Evolutionary conservation across 176 grass and related monocot species (phyloP).

Genomic region (Avena sativa): DNA sequence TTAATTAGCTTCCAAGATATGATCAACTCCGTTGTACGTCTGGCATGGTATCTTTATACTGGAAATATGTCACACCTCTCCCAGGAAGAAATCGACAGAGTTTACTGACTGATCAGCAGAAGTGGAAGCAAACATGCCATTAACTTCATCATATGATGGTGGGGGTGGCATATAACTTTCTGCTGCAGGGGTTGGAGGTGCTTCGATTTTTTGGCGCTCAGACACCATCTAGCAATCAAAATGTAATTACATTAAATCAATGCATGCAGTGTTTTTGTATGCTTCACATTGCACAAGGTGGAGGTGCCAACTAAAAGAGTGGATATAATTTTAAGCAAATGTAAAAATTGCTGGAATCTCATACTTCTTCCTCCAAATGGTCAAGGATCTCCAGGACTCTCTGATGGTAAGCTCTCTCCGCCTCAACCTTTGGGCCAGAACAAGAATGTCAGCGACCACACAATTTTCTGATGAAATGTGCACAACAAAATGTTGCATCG

Average conservation of each 20-base stretch:
- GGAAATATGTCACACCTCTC: conserved; percentile 60
- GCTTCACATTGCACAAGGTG: background rate
- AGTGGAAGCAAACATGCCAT: conserved; percentile 58
- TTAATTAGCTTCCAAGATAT: background rate
- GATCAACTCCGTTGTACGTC: background rate
- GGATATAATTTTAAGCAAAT: conserved; percentile 17
- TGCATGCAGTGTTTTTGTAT: background rate
- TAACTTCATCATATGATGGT: conserved; percentile 73
- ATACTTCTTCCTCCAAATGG: conserved; percentile 78
- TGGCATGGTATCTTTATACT: background rate
- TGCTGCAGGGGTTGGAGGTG: conserved; percentile 52
- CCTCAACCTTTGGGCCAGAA: conserved; percentile 68
- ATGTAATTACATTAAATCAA: conserved; percentile 13
- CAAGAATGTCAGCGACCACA: conserved; percentile 34
- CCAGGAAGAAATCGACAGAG: conserved; percentile 81
- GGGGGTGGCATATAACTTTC: conserved; percentile 70
- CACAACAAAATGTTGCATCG: background rate
- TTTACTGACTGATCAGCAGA: conserved; percentile 59
- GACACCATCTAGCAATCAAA: conserved; percentile 75
- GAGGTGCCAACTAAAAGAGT: background rate
- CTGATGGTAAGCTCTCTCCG: conserved; percentile 81
- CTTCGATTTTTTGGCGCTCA: conserved; percentile 81
- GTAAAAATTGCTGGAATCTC: conserved; percentile 13
- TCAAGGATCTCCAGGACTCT: conserved; percentile 86
- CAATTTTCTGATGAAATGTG: conserved; percentile 28